Evolutionary conservation across 176 grass and related monocot species (phyloP), one percentile per base, ranked within the genome.

Genomic region (Hordeum marinum): DNA sequence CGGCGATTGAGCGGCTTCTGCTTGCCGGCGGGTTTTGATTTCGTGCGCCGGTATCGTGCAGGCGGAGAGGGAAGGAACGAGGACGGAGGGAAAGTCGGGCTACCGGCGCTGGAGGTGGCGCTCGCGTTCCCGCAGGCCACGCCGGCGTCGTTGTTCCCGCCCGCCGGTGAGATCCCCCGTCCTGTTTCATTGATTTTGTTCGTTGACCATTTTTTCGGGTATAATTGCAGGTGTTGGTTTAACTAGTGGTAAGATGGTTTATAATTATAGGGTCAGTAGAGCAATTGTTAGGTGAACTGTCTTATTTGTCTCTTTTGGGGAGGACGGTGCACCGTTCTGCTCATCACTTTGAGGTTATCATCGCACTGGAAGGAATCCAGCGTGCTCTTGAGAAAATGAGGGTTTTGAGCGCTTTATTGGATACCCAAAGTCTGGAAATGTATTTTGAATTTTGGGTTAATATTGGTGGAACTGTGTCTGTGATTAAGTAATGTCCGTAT

Each of bases 71-170:
- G 72, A 3, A 34, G 8, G 17, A 34, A 17, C 45, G 73, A 60
- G 27, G 65, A 14, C 23, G 78, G 42, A 58, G 66, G 21, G 15
- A 88, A 92, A 75, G 87, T 93, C 20, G 88, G 94, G 14, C 76
- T 93, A 31, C 90, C 90, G 48, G 80, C 93, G 45, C 34, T 92
- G 45, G 90, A 95, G 12, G 46, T 95, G 25, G 63, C 80, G 45
- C 46, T 80, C 59, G 90, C 90, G 42, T 95, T 95, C 79, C 90
- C 83, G 85, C 90, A 93, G 78, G 90, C 86, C 42, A 93, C 90
- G 23, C 88, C 94, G 79, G 94, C 88, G 57, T 93, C 94, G 9
- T 12, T 89, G 32, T 95, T 95, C 85, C 94, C 90, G 3, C 80
- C 88, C 24, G 29, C 86, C 75, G 88, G 93, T 91, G 63, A 90